These are phyloP conservation scores for Aspergillus haitiensis DNA, from an alignment of 495 filamentous ascomycete species.

Conservation along the genomic window DNA sequence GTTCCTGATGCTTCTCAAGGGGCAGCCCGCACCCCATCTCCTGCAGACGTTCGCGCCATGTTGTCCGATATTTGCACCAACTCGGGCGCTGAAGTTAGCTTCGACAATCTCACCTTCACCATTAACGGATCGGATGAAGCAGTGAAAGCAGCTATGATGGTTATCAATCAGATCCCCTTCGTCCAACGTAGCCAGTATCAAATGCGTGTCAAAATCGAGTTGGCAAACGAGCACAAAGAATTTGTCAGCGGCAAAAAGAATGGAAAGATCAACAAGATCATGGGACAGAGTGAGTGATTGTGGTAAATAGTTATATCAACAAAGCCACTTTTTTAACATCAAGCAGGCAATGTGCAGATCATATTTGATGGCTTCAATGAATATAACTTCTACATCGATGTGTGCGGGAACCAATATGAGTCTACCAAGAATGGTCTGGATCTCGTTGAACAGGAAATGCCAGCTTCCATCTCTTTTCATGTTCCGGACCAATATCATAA, in stretches of 20 bases:
- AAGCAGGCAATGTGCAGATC: slow-evolving; percentile 85
- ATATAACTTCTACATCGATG: slow-evolving; percentile 99
- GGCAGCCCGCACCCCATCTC: slow-evolving; percentile 63
- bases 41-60: slow-evolving; percentile 80
- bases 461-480: slow-evolving; percentile 97
- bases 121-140: slow-evolving; percentile 95
- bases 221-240: slow-evolving; percentile 98
- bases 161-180: slow-evolving; percentile 88
- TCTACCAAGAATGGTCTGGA: slow-evolving; percentile 87
- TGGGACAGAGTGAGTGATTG: slow-evolving; percentile 77
- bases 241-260: slow-evolving; percentile 99
- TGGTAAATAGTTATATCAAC: background rate
- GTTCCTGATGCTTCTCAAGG: slow-evolving; percentile 66
- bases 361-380: slow-evolving; percentile 99
- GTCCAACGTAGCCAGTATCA: slow-evolving; percentile 84
- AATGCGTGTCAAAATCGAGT: slow-evolving; percentile 95
- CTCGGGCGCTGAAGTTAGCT: slow-evolving; percentile 90
- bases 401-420: slow-evolving; percentile 86
- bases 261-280: slow-evolving; percentile 99
- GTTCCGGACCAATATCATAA: slow-evolving; percentile 99
- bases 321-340: background rate
- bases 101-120: slow-evolving; percentile 88
- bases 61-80: slow-evolving; percentile 94
- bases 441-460: slow-evolving; percentile 98
- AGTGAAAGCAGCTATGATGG: slow-evolving; percentile 88